A percentile compares a stretch with the other conserved stretches of the same genome.
Evolutionary conservation across 2,329 filamentous ascomycete genomes (phyloP).

Genomic region (Clarireedia sp.): DNA sequence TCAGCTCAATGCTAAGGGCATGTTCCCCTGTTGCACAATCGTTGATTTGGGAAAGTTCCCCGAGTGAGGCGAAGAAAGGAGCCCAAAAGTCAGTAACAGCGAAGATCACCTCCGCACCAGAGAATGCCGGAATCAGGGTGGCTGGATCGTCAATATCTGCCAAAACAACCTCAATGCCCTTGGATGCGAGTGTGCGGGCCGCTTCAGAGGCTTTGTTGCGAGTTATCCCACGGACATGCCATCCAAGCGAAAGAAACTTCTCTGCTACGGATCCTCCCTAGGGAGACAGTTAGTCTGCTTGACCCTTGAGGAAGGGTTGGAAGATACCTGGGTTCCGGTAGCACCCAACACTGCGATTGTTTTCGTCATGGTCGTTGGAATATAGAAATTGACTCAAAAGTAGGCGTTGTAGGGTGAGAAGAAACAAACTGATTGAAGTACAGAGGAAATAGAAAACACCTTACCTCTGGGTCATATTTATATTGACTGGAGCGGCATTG

Average conservation of each 20-base stretch:
- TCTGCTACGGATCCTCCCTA: constrained; percentile 40
- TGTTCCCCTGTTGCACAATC: constrained; percentile 19
- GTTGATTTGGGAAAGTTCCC: constrained; percentile 11
- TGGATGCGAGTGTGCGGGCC: constrained; percentile 32
- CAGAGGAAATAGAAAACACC: no score
- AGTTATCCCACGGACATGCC: constrained; percentile 40
- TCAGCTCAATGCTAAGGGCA: constrained; percentile 21
- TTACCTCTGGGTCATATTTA: no score
- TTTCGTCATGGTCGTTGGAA: background rate
- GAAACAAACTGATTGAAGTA: no score
- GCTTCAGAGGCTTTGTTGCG: constrained; percentile 36
- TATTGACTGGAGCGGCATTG: no score
- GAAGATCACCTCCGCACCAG: constrained; percentile 33
- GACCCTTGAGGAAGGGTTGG: background rate
- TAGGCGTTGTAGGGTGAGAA: no score
- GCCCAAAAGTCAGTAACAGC: constrained; percentile 31
- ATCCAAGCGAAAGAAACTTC: constrained; percentile 38
- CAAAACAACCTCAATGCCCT: constrained; percentile 37
- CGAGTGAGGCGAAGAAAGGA: constrained; percentile 14
- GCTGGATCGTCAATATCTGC: constrained; percentile 19
- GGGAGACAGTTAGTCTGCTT: background rate
- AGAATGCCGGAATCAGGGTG: constrained; percentile 27
- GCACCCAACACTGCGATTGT: background rate
- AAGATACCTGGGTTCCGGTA: background rate
- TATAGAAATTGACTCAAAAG: no score